Evolutionary conservation across 306 rosid species (phyloP), one percentile per base, ranked within the genome.

Genomic region (Sicyos edulis): DNA sequence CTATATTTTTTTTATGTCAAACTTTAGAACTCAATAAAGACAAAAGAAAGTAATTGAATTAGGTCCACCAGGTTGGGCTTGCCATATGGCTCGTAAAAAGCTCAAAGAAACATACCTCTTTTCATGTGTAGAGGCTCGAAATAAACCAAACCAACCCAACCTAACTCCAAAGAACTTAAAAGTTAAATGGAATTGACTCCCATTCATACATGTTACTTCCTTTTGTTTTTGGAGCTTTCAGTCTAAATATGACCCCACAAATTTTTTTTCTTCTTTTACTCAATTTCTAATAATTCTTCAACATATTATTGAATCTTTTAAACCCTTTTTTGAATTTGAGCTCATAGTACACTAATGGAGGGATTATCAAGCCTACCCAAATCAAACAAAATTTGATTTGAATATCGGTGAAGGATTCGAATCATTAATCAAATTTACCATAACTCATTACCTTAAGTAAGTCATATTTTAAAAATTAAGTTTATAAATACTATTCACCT

Each of bases 181-280:
- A 68, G 72, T 14, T 49, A 24, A 19, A 68, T 6, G 72, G 72
- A 68, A 68, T 68, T 68, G 20, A 56, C 21, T 68, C 72, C 17
- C 13, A 21, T 67, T 26, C 67, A 61, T 61, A 14, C 14, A 21
- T 61, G 5, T 32, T 1, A 2, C 9, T 61, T 61, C n/a, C n/a
- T 17, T 21, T 67, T 22, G 10, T 14, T 21, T 49, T 68, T 68
- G 72, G 56, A 68, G 40, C 72, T 68, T 68, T 68, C 72, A 52
- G 49, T 68, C 14, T 20, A 66, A 20, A 44, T 86, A 87, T 85
- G 96, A 93, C 40, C 40, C 40, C 40, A 34, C 40, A 34, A 34
- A 34, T 34, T 5, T 88, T 96, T 92, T 66, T n/a, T 57, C 21
- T 54, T 20, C 20, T n/a, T n/a, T n/a, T n/a, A n/a, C 54, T 6